Evolutionary conservation across 2,329 filamentous ascomycete species (phyloP), one percentile per base, ranked within the genome.

Genomic region (Amesomyces nigricolor): DNA sequence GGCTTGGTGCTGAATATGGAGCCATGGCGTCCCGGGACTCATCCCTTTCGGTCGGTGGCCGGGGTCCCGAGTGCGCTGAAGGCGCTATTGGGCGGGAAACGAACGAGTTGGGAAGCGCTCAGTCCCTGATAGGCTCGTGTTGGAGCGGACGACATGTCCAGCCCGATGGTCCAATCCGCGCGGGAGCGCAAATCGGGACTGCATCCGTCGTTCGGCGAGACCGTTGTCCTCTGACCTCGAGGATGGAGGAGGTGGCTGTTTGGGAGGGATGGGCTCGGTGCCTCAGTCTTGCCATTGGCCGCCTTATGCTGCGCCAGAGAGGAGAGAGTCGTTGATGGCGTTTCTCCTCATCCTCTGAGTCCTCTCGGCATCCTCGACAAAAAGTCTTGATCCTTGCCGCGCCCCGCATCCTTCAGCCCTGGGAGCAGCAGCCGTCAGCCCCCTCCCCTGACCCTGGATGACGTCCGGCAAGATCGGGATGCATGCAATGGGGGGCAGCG

Each of bases 51-150:
- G 40, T 45, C 47, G 8, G 22, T 30, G 26, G 43, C 47, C 44
- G 39, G 55, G 51, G 22, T 45, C 29, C 29, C n/a, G 30, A 40
- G 5, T 37, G 53, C 43, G 56, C 45, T 51, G 53, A 49, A 30
- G 46, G 42, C 56, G 46, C 53, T 50, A 63, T 63, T 62, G 61
- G 61, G 52, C 30, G 45, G 50, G 44, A 58, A 61, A 60, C 60
- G 60, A 61, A 38, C 32, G 32, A 35, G 9, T 35, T 35, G 32
- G 35, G 42, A 29, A 37, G 13, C 5, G 29, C 13, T 2, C 44
- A 16, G 9, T 40, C 14, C 40, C 16, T 45, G 52, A 49, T 44
- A 58, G 44, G 51, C 48, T 45, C 38, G 26, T 32, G 29, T 45
- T 30, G 19, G 16, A 10, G 40, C 8, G n/a, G 38, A 16, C 13